These are phyloP conservation scores for Excoecaria cochinchinensis DNA, from an alignment of 345 rosid genomes.

Conservation along the genomic window DNA sequence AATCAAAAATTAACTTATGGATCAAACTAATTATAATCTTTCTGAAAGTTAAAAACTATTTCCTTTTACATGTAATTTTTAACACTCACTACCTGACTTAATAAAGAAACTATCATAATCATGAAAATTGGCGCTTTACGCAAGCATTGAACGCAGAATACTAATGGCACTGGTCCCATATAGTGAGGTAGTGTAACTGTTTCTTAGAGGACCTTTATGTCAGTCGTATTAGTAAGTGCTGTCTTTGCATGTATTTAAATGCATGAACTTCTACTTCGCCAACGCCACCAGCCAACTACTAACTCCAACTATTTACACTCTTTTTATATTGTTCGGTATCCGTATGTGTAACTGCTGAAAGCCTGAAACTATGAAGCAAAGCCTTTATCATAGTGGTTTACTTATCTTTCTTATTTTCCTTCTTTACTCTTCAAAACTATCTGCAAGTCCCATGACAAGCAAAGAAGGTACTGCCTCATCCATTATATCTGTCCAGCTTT, in stretches of 20 bases:
- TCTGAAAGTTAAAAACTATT: too few species aligned
- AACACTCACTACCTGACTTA: too few species aligned
- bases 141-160: too few species aligned
- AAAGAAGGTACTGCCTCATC: constrained; percentile 24
- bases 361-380: constrained; percentile 47
- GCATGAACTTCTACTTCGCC: constrained; percentile 11
- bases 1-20: too few species aligned
- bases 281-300: constrained; percentile 23
- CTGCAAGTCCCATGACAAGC: constrained; percentile 34
- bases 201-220: constrained; percentile 18
- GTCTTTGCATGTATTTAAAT: constrained; percentile 35
- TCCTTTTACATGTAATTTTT: too few species aligned
- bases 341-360: constrained; percentile 3
- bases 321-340: too few species aligned
- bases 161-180: constrained; percentile 13
- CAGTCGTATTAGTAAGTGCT: neutral
- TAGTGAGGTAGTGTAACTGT: constrained; percentile 1
- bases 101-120: too few species aligned
- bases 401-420: constrained; percentile 38
- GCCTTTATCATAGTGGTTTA: constrained; percentile 28
- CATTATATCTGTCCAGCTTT: too few species aligned
- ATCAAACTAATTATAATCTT: too few species aligned
- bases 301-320: neutral
- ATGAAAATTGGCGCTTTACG: too few species aligned
- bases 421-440: constrained; percentile 27